Evolutionary conservation across 129 eudicot genomes (phyloP), one percentile per base, ranked within the genome.

Genomic region (Flaveria brownii): DNA sequence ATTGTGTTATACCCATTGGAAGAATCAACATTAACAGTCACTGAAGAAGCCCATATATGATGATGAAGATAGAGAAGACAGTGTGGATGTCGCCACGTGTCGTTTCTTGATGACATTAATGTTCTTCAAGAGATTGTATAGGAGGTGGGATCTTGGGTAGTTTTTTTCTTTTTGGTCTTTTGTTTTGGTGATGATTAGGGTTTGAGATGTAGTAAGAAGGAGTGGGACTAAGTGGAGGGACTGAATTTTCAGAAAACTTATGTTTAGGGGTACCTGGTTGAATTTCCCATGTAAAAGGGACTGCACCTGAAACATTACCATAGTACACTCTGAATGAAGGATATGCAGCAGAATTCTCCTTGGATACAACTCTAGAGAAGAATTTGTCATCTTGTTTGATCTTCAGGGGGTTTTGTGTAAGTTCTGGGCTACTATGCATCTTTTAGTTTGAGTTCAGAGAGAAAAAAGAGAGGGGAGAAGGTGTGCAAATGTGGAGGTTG

Each of bases 231-330:
- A 92, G 93, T 39, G 96, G 97, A 64, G 91, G 91, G 79, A 87
- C 50, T 72, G 81, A 86, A 72, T 75, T 41, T 33, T 76, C 82
- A 50, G 64, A 72, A 67, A 81, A 83, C 1, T 75, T 62, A 79
- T 89, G 91, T 68, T 89, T 92, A 9, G 96, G 97, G 42, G 97
- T 92, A 54, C 97, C 97, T 7, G 97, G 97, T 59, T 76, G 83
- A 39, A 89, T 76, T 72, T 92, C 97, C 97, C 96, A 92, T 9
- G 79, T 80, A 73, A 92, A 92, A 6, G 97, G 97, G 60, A 92
- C 87, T 14, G 91, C 70, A 64, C 90, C 62, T 5, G 91, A 30
- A 25, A 73, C 81, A 52, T 81, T 88, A 42, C 95, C 92, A 77
- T 88, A 91, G 83, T 86, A 91, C 49, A 87, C 89, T 63, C 93